Evolutionary conservation across 805 yeast species (phyloP), one percentile per base, ranked within the genome.

Genomic region (Yarrowia porcina): DNA sequence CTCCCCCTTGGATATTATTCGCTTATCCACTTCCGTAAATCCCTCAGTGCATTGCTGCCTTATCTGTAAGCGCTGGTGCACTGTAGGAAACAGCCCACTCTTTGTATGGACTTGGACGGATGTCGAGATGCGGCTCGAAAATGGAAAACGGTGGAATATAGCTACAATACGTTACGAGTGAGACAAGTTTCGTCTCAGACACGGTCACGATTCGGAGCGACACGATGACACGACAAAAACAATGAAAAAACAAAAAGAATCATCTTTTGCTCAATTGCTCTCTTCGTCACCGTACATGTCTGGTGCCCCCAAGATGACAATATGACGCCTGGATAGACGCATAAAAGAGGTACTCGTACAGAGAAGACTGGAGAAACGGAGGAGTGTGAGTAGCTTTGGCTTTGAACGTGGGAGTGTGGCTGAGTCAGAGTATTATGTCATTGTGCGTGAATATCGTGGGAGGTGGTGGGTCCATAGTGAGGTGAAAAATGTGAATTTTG

Each of bases 301-400:
- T 44, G 50, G 35, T 44, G 49, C 35, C 50, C 47, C 13, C 11
- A 17, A 12, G 23, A 27, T 13, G 21, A n/a, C n/a, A n/a, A n/a
- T n/a, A n/a, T n/a, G 20, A 25, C 49, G 49, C 49, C 33, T 42
- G 32, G 32, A 4, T 2, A 25, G 32, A 13, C 32, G 50, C 50
- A 44, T 44, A 13, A 23, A 21, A 44, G 50, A 44, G n/a, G 50
- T n/a, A n/a, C n/a, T n/a, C n/a, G n/a, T 17, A 44, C 35, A 27
- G 23, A 17, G 50, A 44, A 44, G 21, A 44, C 35, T 44, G 50
- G 50, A 44, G 50, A 44, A 44, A 12, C 32, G 49, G 49, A 42
- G 20, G 17, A 2, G 11, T 20, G 27, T 20, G n/a, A n/a, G n/a
- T n/a, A n/a, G n/a, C n/a, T n/a, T n/a, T n/a, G n/a, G 13, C 27